Conservation (phyloP, 345 rosid genomes). For the Eutrema japonicum region DNA sequence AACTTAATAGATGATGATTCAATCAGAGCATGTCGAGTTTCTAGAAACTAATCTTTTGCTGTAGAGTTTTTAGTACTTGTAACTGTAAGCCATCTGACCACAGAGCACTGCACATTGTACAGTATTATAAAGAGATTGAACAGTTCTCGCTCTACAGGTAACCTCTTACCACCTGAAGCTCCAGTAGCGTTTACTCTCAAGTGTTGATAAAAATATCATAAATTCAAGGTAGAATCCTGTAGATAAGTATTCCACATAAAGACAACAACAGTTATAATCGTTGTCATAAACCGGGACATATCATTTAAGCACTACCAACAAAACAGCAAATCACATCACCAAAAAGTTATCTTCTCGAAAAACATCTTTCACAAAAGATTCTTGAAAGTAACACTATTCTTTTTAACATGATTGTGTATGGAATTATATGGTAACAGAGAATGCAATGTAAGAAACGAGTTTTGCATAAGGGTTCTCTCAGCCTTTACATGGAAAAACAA, state of each 20-base stretch:
- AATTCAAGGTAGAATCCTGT: constrained; percentile 25
- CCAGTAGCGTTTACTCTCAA: constrained; percentile 3
- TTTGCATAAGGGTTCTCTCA: constrained; percentile 6
- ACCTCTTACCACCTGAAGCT: not conserved
- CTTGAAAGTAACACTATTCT: constrained; percentile 29
- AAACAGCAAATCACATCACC: constrained; percentile 42
- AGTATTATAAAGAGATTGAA: not conserved
- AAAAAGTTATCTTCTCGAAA: not conserved
- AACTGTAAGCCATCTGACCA: not conserved
- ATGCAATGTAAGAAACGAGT: constrained; percentile 17
- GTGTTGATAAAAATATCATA: constrained; percentile 9
- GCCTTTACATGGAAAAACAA: constrained; percentile 29
- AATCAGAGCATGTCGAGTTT: not conserved
- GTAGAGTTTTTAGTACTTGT: constrained; percentile 10
- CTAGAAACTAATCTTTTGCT: not conserved
- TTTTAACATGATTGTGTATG: constrained; percentile 12
- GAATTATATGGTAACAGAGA: constrained; percentile 21
- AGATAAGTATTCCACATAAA: constrained; percentile 27
- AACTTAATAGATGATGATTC: constrained; percentile 14
- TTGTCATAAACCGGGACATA: constrained; percentile 24
- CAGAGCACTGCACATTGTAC: constrained; percentile 2
- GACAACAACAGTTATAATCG: constrained; percentile 19
- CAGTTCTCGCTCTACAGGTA: constrained; percentile 26
- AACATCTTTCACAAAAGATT: constrained; percentile 8
- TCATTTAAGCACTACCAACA: constrained; percentile 34